Conservation (phyloP, 345 rosid species). For the Corchorus olitorius region DNA sequence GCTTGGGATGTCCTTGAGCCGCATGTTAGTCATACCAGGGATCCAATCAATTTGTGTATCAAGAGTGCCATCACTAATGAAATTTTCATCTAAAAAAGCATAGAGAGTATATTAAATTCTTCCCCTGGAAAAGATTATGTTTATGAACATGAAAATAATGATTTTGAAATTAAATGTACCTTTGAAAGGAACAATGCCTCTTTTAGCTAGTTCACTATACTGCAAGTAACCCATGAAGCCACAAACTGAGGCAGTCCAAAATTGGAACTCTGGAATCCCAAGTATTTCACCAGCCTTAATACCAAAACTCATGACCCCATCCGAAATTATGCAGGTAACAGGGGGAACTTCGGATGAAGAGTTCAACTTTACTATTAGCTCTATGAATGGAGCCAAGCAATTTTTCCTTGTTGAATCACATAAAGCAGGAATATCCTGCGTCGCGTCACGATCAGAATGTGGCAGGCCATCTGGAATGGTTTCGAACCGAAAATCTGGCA, state of each 20-base stretch:
- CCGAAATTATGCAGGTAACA: conserved; percentile 33
- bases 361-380: conserved; percentile 28
- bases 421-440: conserved; percentile 22
- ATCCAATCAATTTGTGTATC: conserved; percentile 32
- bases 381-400: conserved; percentile 35
- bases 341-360: conserved; percentile 27
- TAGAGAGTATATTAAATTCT: too few species aligned
- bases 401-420: conserved; percentile 26
- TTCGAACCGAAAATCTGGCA: conserved; percentile 36
- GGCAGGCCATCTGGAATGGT: conserved; percentile 39
- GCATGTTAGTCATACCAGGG: conserved; percentile 29
- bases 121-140: too few species aligned
- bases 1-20: conserved; percentile 28
- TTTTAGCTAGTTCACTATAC: conserved; percentile 21
- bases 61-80: conserved; percentile 27
- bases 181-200: conserved; percentile 40
- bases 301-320: conserved; percentile 40
- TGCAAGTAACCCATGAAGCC: conserved; percentile 37
- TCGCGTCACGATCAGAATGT: conserved; percentile 26
- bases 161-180: conserved; percentile 12
- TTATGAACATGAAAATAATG: not conserved
- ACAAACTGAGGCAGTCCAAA: conserved; percentile 38
- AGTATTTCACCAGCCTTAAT: conserved; percentile 24
- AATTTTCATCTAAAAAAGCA: conserved; percentile 20
- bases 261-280: conserved; percentile 31